These are phyloP conservation scores for Rhizopogon vesiculosus DNA, from an alignment of 768 basidiomycete species.

Conservation along the genomic window DNA sequence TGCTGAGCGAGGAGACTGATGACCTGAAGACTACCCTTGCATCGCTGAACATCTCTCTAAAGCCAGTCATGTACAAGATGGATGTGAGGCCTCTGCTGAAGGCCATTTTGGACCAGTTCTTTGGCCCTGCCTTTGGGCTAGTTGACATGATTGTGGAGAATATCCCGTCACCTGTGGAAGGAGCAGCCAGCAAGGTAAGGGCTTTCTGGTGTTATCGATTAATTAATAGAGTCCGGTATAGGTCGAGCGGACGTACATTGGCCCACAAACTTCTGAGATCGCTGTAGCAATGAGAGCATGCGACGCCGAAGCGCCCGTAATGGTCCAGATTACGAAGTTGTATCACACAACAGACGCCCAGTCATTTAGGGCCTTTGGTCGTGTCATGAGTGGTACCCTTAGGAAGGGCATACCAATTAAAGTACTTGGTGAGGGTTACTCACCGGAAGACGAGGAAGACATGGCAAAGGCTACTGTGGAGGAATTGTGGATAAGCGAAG, in stretches of 20 bases:
- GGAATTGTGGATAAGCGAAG: conserved; percentile 86
- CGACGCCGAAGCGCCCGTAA: conserved; percentile 79
- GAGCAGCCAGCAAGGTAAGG: conserved; percentile 54
- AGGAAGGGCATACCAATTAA: conserved; percentile 81
- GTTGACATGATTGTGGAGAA: conserved; percentile 90
- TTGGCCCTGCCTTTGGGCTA: conserved; percentile 84
- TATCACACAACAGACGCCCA: conserved; percentile 97
- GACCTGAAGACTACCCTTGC: conserved; percentile 74
- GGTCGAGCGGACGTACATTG: conserved; percentile 85
- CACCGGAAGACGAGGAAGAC: conserved; percentile 99
- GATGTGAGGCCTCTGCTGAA: conserved; percentile 94
- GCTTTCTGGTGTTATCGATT: neutral
- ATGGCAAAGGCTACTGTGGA: conserved; percentile 86
- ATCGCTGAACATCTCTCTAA: conserved; percentile 77
- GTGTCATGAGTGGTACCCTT: conserved; percentile 89
- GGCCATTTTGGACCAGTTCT: conserved; percentile 93
- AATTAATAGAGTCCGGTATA: conserved; percentile 20
- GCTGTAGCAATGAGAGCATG: conserved; percentile 79
- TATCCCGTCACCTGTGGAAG: conserved; percentile 76
- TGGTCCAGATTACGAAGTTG: conserved; percentile 91
- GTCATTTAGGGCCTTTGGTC: conserved; percentile 93
- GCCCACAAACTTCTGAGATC: conserved; percentile 78
- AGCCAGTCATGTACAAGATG: conserved; percentile 97
- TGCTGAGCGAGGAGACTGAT: conserved; percentile 93
- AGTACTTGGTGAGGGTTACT: conserved; percentile 97